Conservation (phyloP, 805 yeast genomes). For the Priceomyces fermenticarens region DNA sequence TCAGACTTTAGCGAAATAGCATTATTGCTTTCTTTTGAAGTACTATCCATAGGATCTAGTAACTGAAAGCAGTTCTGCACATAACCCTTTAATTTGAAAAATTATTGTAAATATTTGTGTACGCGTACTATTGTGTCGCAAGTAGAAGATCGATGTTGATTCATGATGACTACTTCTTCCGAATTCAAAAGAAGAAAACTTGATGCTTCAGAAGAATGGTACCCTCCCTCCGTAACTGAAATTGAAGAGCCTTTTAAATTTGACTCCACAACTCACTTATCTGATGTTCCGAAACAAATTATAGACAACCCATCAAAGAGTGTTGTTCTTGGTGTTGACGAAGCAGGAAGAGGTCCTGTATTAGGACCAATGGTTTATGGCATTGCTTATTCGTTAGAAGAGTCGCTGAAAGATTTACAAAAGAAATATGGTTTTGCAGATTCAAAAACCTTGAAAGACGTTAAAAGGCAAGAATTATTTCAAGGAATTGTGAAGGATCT, state of each 20-base stretch:
- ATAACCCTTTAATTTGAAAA: no score
- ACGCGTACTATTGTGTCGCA: no score
- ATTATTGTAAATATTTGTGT: no score
- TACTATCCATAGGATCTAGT: no score
- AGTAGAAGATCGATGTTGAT: neutral
- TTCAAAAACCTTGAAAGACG: constrained; percentile 81
- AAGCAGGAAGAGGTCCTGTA: constrained; percentile 98
- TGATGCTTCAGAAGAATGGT: constrained; percentile 19
- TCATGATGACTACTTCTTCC: neutral
- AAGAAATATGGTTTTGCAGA: constrained; percentile 80
- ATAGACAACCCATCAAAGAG: constrained; percentile 29
- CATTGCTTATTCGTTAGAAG: constrained; percentile 66
- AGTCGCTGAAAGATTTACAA: constrained; percentile 48
- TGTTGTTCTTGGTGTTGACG: constrained; percentile 86
- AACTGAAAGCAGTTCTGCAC: no score
- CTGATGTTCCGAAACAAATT: constrained; percentile 47
- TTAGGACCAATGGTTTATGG: constrained; percentile 98
- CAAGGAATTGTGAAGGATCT: constrained; percentile 48
- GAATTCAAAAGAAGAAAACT: constrained; percentile 2
- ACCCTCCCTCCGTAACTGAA: constrained; percentile 31
- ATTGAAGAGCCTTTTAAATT: constrained; percentile 25
- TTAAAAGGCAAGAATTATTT: constrained; percentile 61
- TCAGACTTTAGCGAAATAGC: no score
- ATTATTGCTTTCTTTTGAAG: no score
- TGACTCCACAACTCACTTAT: constrained; percentile 46